Percentiles rank a stretch among this genome's conserved stretches.
Evolutionary conservation across 2,329 filamentous ascomycete genomes (phyloP).

Genomic region (Aspergillus neoniger): DNA sequence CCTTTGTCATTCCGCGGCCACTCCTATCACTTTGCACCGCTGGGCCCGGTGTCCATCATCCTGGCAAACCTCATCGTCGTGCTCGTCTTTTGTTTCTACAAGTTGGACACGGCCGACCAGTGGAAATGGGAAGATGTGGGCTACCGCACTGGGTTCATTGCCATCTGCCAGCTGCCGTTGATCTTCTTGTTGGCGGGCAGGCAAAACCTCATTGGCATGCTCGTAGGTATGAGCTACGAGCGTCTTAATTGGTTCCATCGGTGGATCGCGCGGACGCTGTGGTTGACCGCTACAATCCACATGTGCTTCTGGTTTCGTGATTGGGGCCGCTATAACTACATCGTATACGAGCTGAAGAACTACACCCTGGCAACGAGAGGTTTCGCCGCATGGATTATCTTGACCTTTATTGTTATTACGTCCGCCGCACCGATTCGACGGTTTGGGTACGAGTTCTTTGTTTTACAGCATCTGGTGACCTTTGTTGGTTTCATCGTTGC

Average conservation of each 20-base stretch:
- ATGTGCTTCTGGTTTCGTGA: conserved; percentile 57
- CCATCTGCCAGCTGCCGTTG: conserved; percentile 57
- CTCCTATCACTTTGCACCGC: conserved; percentile 40
- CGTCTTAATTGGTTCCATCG: conserved; percentile 56
- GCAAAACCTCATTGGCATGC: conserved; percentile 54
- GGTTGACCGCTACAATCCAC: conserved; percentile 57
- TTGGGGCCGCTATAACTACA: conserved; percentile 56
- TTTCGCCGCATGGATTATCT: conserved; percentile 54
- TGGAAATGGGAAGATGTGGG: conserved; percentile 59
- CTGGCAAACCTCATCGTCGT: conserved; percentile 52
- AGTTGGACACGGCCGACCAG: conserved; percentile 52
- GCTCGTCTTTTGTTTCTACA: conserved; percentile 59
- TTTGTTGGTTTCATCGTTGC: conserved; percentile 52
- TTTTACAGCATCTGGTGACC: conserved; percentile 56
- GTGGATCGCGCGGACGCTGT: conserved; percentile 54
- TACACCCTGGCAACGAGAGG: conserved; percentile 54
- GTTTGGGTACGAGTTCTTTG: conserved; percentile 57
- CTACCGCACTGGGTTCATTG: conserved; percentile 57
- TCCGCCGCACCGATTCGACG: conserved; percentile 53
- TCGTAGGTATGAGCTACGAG: conserved; percentile 53
- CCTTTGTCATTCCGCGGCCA: conserved; percentile 37
- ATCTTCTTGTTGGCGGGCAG: conserved; percentile 59
- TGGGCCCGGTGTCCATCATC: conserved; percentile 40
- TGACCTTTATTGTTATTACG: conserved; percentile 55
- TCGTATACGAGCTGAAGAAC: conserved; percentile 50